A percentile compares a stretch with the other conserved stretches of the same genome.
phyloP scores from a whole-genome alignment of 805 yeast species.

The Torulaspora gathmanii region DNA sequence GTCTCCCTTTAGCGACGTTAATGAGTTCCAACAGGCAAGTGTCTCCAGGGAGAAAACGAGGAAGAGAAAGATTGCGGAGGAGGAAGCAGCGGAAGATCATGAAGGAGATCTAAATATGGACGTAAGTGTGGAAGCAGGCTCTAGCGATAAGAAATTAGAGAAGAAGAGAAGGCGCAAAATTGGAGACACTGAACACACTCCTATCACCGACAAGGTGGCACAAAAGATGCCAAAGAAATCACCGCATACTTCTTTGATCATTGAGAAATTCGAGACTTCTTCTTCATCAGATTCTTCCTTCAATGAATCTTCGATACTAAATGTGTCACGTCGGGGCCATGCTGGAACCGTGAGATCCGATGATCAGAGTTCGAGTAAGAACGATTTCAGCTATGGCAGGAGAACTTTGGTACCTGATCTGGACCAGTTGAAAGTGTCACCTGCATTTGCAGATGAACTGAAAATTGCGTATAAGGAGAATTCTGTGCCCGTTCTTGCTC shows the following conservation, averaged over 20 bases:
- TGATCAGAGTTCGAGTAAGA: conserved; percentile 1
- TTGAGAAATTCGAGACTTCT: conserved; percentile 25
- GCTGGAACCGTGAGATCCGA: not conserved
- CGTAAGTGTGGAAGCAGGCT: not conserved
- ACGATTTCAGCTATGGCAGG: conserved; percentile 26
- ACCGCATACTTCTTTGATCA: conserved; percentile 21
- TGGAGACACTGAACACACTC: conserved; percentile 17
- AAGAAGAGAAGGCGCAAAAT: conserved; percentile 15
- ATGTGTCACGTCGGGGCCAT: conserved; percentile 5
- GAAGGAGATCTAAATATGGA: conserved; percentile 10
- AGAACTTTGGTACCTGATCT: conserved; percentile 33
- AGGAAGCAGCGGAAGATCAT: conserved; percentile 7
- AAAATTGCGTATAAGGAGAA: conserved; percentile 19
- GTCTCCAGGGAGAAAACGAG: conserved; percentile 1
- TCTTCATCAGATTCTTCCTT: conserved; percentile 18
- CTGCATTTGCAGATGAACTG: conserved; percentile 38
- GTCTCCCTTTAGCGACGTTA: conserved; percentile 13
- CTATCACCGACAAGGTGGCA: conserved; percentile 26
- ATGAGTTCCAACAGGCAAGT: conserved; percentile 13
- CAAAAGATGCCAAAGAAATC: conserved; percentile 25
- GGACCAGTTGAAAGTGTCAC: conserved; percentile 32
- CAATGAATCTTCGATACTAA: conserved; percentile 7
- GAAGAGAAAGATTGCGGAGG: conserved; percentile 8
- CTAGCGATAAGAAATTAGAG: conserved; percentile 4
- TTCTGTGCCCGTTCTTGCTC: conserved; percentile 7